Percentiles rank a stretch among this genome's conserved stretches.
Evolutionary conservation across 2,329 filamentous ascomycete genomes (phyloP).

Genomic region (Penicillium sp.): DNA sequence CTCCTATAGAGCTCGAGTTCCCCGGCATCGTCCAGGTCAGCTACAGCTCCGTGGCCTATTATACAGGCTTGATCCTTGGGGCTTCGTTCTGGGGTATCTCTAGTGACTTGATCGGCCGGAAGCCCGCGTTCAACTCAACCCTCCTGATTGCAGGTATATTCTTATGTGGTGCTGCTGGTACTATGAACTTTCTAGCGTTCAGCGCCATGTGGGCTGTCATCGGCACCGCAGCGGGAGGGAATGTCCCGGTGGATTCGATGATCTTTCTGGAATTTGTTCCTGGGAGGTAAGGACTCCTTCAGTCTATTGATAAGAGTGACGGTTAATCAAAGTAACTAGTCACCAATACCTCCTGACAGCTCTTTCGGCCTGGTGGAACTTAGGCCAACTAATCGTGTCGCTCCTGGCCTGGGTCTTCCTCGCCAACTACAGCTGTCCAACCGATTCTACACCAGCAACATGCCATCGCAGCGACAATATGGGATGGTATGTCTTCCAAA

Average conservation of each 20-base stretch:
- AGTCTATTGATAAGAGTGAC: too few relatives aligned
- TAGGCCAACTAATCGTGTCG: conserved; percentile 37
- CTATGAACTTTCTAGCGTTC: conserved; percentile 23
- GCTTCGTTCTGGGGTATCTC: conserved; percentile 42
- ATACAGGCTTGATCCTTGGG: conserved; percentile 40
- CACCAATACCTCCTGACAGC: conserved; percentile 27
- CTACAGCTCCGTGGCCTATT: conserved; percentile 29
- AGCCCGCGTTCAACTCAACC: conserved; percentile 41
- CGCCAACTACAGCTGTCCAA: conserved; percentile 24
- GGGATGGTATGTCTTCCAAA: conserved; percentile 20
- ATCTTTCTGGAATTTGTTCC: conserved; percentile 28
- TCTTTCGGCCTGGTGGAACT: conserved; percentile 43
- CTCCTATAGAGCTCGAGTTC: conserved; percentile 24
- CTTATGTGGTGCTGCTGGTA: conserved; percentile 20
- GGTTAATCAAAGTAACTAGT: background rate
- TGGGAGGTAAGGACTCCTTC: conserved; percentile 16
- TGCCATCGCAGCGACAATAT: conserved; percentile 21
- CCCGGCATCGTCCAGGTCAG: conserved; percentile 21
- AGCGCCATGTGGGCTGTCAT: conserved; percentile 25
- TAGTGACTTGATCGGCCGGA: conserved; percentile 38
- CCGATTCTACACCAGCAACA: conserved; percentile 18
- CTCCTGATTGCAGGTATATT: conserved; percentile 36
- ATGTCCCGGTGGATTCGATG: conserved; percentile 23
- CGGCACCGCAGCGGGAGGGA: conserved; percentile 23
- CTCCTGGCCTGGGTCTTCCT: conserved; percentile 25